These are phyloP conservation scores for Starmerella stellata DNA, from an alignment of 805 yeast genomes.

Conservation along the genomic window DNA sequence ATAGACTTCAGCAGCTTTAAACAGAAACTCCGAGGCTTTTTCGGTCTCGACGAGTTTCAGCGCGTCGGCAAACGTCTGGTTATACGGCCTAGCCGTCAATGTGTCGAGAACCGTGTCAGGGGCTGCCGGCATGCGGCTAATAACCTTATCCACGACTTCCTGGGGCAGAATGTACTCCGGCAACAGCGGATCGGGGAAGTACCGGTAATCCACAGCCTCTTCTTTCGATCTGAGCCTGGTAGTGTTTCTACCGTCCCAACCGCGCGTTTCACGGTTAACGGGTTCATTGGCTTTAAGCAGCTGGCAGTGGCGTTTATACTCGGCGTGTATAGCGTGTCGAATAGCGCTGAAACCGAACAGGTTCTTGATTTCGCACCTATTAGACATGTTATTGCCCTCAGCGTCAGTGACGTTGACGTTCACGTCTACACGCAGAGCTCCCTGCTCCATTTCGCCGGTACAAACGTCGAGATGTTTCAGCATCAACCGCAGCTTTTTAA, in stretches of 20 bases:
- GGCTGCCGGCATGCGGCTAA: slow-evolving; percentile 29
- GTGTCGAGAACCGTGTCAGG: slow-evolving; percentile 41
- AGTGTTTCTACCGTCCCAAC: slow-evolving; percentile 74
- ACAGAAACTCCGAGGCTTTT: slow-evolving; percentile 19
- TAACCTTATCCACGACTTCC: slow-evolving; percentile 29
- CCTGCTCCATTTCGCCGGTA: slow-evolving; percentile 81
- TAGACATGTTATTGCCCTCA: slow-evolving; percentile 24
- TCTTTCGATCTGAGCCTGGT: slow-evolving; percentile 58
- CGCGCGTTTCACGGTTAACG: slow-evolving; percentile 53
- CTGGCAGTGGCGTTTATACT: slow-evolving; percentile 49
- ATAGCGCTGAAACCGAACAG: slow-evolving; percentile 72
- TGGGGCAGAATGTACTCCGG: slow-evolving; percentile 36
- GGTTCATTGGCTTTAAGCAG: slow-evolving; percentile 28
- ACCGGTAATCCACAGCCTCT: slow-evolving; percentile 68
- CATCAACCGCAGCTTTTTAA: slow-evolving; percentile 60
- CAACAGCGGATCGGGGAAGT: slow-evolving; percentile 86
- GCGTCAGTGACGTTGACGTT: slow-evolving; percentile 47
- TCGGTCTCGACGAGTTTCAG: slow-evolving; percentile 42
- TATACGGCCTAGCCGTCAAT: slow-evolving; percentile 34
- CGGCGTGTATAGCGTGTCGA: slow-evolving; percentile 50
- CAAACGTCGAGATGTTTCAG: slow-evolving; percentile 55
- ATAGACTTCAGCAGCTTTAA: slow-evolving; percentile 25
- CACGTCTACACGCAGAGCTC: slow-evolving; percentile 89
- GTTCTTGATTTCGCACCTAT: slow-evolving; percentile 77
- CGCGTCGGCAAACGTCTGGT: slow-evolving; percentile 55